Conservation (phyloP, 2,329 filamentous ascomycete species). For the Epichloe festucae region DNA sequence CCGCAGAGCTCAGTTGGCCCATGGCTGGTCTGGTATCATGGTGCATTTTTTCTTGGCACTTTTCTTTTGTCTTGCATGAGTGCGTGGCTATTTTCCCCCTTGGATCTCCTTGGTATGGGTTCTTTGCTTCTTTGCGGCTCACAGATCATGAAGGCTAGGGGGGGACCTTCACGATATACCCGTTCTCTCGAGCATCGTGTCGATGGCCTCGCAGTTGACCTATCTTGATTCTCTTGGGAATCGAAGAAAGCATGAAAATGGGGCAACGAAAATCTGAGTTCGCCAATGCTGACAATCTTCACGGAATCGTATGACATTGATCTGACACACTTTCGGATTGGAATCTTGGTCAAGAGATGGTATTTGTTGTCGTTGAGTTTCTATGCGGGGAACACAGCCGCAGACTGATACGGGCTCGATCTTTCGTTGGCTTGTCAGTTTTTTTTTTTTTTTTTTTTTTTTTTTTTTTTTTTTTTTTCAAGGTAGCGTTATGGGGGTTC, state of each 20-base stretch:
- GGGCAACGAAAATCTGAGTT: not conserved
- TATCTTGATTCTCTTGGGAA: not conserved
- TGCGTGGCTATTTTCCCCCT: not conserved
- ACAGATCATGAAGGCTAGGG: not conserved
- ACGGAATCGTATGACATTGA: not conserved
- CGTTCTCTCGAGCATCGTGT: not conserved
- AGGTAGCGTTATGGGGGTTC: not conserved
- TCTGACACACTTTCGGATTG: not conserved
- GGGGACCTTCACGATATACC: not conserved
- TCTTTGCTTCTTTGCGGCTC: not conserved
- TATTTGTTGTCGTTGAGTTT: not conserved
- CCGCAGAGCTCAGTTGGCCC: not conserved
- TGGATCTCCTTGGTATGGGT: not conserved
- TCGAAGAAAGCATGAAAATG: not conserved
- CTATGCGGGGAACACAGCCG: not conserved
- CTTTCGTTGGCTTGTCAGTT: not conserved
- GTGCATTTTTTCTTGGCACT: not conserved
- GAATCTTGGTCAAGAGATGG: conserved; percentile 1
- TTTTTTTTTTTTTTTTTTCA: not conserved
- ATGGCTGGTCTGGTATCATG: not conserved
- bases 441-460: not conserved
- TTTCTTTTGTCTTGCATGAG: not conserved
- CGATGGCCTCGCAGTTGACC: not conserved
- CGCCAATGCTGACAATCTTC: not conserved
- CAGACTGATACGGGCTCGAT: not conserved